Conservation (phyloP, 345 rosid species). For the Capsella bursapastoris region DNA sequence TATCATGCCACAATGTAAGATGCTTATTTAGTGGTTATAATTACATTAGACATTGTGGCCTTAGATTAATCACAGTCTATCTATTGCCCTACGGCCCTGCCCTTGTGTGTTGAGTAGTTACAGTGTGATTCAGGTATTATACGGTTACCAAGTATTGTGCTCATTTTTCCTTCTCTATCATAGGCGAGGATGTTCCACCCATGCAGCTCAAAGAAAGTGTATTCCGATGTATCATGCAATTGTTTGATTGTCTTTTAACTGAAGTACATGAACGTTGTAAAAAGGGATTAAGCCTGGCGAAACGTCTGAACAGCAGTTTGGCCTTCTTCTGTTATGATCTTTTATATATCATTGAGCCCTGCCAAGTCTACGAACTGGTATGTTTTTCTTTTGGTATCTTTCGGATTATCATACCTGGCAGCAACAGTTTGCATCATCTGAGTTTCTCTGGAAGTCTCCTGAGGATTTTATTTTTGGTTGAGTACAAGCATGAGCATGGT, state of each 20-base stretch:
- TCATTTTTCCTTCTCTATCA: constrained; percentile 24
- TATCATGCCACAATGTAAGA: constrained; percentile 13
- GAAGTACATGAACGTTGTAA: constrained; percentile 99
- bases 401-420: constrained; percentile 15
- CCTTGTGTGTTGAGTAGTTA: constrained; percentile 20
- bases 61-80: constrained; percentile 23
- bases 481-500: constrained; percentile 23
- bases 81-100: constrained; percentile 5
- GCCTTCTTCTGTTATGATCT: constrained; percentile 99
- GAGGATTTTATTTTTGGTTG: constrained; percentile 17
- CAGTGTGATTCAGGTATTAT: constrained; percentile 18
- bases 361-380: constrained; percentile 98
- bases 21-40: constrained; percentile 9
- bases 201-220: constrained; percentile 97
- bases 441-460: constrained; percentile 30
- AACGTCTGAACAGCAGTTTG: constrained; percentile 94
- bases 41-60: constrained; percentile 8
- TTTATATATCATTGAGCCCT: constrained; percentile 89
- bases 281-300: constrained; percentile 95
- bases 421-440: constrained; percentile 29
- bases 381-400: constrained; percentile 35
- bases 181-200: constrained; percentile 98
- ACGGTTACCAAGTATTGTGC: constrained; percentile 19
- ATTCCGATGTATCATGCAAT: constrained; percentile 86
- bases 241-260: constrained; percentile 94